Conservation (phyloP, 2,329 filamentous ascomycete species). For the Pseudogymnoascus sp. region DNA sequence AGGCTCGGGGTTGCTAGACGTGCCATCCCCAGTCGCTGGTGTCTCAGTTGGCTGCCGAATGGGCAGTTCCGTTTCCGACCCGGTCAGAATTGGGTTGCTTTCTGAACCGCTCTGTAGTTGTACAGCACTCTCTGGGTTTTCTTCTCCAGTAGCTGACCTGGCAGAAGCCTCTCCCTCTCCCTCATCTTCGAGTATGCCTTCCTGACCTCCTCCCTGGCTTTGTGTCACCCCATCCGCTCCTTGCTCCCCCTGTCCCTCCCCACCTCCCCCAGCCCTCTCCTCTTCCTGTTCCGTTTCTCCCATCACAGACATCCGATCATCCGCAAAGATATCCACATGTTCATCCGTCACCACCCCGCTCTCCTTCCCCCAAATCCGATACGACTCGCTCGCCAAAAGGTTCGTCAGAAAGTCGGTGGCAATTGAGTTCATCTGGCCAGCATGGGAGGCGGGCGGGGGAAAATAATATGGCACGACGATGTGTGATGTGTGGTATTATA, state of each 20-base stretch:
- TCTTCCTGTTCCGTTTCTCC: neutral
- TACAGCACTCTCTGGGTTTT: neutral
- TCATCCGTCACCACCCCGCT: neutral
- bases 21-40: neutral
- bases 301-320: conserved; percentile 1
- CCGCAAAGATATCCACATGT: neutral
- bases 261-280: neutral
- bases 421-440: neutral
- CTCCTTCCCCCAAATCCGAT: neutral
- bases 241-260: neutral
- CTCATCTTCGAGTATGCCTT: neutral
- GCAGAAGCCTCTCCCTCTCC: neutral
- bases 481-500: neutral
- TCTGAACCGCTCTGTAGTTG: neutral
- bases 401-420: conserved; percentile 2
- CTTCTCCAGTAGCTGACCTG: neutral
- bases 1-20: neutral
- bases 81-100: neutral
- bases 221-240: neutral
- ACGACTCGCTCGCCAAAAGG: neutral
- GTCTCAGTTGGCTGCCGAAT: neutral
- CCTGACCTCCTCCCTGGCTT: neutral
- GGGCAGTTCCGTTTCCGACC: neutral
- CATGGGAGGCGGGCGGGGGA: neutral
- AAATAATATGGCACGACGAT: neutral